These are phyloP conservation scores for Logfia minima DNA, from an alignment of 129 eudicot species.

Conservation along the genomic window DNA sequence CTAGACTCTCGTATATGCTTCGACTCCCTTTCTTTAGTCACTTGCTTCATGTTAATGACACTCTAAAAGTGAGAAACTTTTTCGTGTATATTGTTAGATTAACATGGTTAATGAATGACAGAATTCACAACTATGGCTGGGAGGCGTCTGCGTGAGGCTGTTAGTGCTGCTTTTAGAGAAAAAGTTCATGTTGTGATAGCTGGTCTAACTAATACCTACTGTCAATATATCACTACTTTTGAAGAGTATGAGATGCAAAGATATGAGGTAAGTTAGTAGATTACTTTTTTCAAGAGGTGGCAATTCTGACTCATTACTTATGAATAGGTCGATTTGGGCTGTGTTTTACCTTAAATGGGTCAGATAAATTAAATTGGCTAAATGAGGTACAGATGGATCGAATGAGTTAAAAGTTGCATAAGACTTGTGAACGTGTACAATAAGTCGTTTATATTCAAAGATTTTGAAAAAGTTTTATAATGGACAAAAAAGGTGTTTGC, in stretches of 20 bases:
- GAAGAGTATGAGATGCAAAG: slow-evolving; percentile 92
- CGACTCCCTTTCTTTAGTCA: neutral
- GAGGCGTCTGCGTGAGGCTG: slow-evolving; percentile 94
- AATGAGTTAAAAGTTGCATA: neutral
- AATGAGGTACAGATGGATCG: neutral
- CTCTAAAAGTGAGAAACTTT: neutral
- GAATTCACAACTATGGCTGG: slow-evolving; percentile 99
- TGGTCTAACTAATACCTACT: slow-evolving; percentile 91
- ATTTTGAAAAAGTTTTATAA: neutral
- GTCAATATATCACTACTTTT: slow-evolving; percentile 83
- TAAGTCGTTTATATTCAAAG: too few relatives aligned
- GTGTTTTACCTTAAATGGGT: neutral
- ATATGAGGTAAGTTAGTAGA: slow-evolving; percentile 68
- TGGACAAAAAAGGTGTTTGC: neutral
- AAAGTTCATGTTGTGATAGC: slow-evolving; percentile 84
- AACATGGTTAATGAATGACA: slow-evolving; percentile 35
- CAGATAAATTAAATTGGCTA: slow-evolving; percentile 4
- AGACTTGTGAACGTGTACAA: too few relatives aligned
- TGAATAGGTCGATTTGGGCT: too few relatives aligned
- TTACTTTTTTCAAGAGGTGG: neutral
- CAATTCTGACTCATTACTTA: slow-evolving; percentile 2
- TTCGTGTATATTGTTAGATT: slow-evolving; percentile 1
- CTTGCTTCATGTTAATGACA: slow-evolving; percentile 7
- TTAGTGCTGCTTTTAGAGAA: slow-evolving; percentile 60
- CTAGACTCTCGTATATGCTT: neutral